Evolutionary conservation across 2,329 filamentous ascomycete species (phyloP), one percentile per base, ranked within the genome.

Genomic region (Zymoseptoria passerinii): DNA sequence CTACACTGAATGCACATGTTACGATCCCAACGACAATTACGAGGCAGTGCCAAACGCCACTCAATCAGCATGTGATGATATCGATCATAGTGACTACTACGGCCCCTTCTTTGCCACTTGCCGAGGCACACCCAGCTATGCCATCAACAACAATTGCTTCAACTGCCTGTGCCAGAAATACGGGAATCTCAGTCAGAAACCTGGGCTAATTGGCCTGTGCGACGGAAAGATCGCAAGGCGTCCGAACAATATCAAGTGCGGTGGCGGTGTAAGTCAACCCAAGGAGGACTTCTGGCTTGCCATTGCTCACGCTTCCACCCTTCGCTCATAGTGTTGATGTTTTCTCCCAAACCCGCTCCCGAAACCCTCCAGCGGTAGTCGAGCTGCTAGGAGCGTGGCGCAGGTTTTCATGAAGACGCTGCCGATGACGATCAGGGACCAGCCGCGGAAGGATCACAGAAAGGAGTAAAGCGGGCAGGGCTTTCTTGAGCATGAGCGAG

Each of bases 401-500:
- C 53, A 54, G 18, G 50, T 57, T 19, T 54, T 51, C 48, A 60
- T 52, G 16, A 57, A 57, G 18, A 48, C 58, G 28, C 20, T 51
- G 48, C 51, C 51, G 28, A 57, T 50, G 48, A 54, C 40, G n/a
- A 60, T 52, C 19, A 51, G 18, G 28, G 58, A 59, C 58, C 58
- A 56, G 10, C 44, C 18, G 50, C 2, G 23, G 23, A 23, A 23
- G 4, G 2, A 55, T 48, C 23, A 59, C 54, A n/a, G 49, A 53
- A 44, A 20, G 57, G 56, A 16, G 54, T 58, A 19, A 52, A 53
- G 3, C 52, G 56, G 49, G 54, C 51, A 8, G 57, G 57, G 50
- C 53, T 50, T 59, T 59, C 54, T 59, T 59, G 27, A 55, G 54
- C 35, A 59, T 56, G 18, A 59, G 54, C 3, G 54, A 52, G 10